phyloP scores from a whole-genome alignment of 2,329 filamentous ascomycete species.

The Trichophyton mentagrophytes region DNA sequence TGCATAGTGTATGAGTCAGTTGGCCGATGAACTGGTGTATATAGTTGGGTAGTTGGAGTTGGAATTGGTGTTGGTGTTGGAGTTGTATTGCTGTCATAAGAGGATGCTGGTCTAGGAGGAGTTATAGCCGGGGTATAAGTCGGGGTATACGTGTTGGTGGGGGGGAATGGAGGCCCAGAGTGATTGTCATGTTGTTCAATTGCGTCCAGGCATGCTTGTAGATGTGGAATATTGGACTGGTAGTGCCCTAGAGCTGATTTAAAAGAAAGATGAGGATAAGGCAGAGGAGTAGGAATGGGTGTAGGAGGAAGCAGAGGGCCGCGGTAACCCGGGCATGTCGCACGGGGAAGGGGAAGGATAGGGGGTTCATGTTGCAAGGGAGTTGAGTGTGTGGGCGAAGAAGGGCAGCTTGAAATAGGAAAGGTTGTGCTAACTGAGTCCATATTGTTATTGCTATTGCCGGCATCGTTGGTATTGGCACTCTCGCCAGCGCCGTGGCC shows the following conservation, averaged over 20 bases:
- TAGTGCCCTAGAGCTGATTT: no score
- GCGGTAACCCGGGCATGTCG: background rate
- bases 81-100: background rate
- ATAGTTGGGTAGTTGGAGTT: background rate
- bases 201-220: background rate
- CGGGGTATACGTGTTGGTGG: slow-evolving; percentile 4
- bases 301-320: slow-evolving; percentile 22
- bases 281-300: slow-evolving; percentile 15
- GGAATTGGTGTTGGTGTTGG: background rate
- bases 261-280: no score
- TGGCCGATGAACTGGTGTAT: slow-evolving; percentile 1
- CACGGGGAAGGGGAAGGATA: background rate
- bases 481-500: slow-evolving; percentile 18
- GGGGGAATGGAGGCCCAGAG: slow-evolving; percentile 3
- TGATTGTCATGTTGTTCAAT: slow-evolving; percentile 3
- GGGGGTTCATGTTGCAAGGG: background rate
- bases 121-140: background rate
- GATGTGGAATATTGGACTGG: no score
- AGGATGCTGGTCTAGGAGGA: background rate
- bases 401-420: slow-evolving; percentile 15
- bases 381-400: background rate
- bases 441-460: slow-evolving; percentile 9
- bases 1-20: slow-evolving; percentile 3
- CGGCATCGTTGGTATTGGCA: slow-evolving; percentile 10
- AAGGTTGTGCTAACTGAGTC: slow-evolving; percentile 16